A percentile compares a stretch with the other conserved stretches of the same genome.
These are phyloP conservation scores for Diaporthe humulicola DNA, from an alignment of 2,329 filamentous ascomycete species.

Conservation along the genomic window DNA sequence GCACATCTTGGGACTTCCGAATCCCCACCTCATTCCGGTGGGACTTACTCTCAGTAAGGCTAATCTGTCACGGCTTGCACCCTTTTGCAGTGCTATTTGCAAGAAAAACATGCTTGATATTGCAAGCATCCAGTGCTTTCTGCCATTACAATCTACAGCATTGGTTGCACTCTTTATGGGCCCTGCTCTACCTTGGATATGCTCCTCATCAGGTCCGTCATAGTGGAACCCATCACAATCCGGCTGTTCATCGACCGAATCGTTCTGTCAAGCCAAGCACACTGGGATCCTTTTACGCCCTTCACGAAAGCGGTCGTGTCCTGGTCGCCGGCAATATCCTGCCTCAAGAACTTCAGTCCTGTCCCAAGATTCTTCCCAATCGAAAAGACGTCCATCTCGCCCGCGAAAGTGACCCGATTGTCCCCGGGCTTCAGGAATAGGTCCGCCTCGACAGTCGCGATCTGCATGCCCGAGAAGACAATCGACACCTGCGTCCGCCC, in stretches of 20 bases:
- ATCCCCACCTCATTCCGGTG: background rate
- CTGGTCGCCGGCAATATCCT: conserved; percentile 8
- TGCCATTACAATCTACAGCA: background rate
- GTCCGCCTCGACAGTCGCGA: conserved; percentile 15
- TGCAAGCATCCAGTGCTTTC: background rate
- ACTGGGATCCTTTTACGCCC: conserved; percentile 23
- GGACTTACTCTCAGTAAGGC: no score
- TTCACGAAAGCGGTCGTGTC: conserved; percentile 21
- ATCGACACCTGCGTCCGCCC: background rate
- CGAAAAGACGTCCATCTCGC: conserved; percentile 28
- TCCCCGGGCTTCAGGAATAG: conserved; percentile 16
- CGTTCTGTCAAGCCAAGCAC: conserved; percentile 28
- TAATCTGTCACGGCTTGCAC: background rate
- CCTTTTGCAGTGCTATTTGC: background rate
- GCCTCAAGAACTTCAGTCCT: conserved; percentile 23
- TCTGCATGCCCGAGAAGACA: conserved; percentile 27
- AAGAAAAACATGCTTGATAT: background rate
- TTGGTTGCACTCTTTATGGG: background rate
- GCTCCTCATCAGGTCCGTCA: conserved; percentile 28
- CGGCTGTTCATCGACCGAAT: conserved; percentile 29
- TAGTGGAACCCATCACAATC: conserved; percentile 29
- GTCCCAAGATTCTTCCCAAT: conserved; percentile 27
- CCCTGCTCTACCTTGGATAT: conserved; percentile 16
- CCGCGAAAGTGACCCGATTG: conserved; percentile 9
- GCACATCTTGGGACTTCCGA: background rate